Base-by-base conservation (phyloP, 2,329 filamentous ascomycete genomes). In the Scytalidium lignicola region DNA sequence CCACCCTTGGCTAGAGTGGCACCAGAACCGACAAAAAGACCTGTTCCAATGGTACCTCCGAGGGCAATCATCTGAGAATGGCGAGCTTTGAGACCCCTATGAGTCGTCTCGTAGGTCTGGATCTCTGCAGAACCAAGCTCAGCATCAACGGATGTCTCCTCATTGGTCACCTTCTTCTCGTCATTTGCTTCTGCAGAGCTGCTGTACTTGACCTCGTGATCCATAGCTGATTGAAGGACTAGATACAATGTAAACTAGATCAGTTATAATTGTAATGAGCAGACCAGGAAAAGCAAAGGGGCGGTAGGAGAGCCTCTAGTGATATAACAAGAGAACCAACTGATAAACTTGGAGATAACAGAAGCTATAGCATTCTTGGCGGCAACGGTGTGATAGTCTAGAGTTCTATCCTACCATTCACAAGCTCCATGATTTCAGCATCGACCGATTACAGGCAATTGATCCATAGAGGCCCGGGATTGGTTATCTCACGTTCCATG, bases 11-110 rank as follows among this genome's bases (percentile, higher is more conserved):
- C 59, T 7, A 76, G 66, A 17, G 70, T 70, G 44, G 62, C 58
- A 49, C 74, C 74, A 43, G 70, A 71, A 50, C 72, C 71, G 42
- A 76, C 69, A 58, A 76, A 63, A 12, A 63, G 55, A 59, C 58
- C 69, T 55, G 71, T 70, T 53, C 71, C 73, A 47, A 75, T 76
- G 18, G 71, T 72, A 43, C 73, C 73, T 26, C 58, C 61, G 21
- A 63, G 49, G 8, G 60, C 61, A 49, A 63, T 62, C 58, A 63
- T 59, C 47, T 63, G 61, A 6, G 57, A 55, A 58, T 63, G 61
- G 23, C 61, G 52, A 43, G 60, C 51, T 44, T 62, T 62, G n/a
- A 63, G 55, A 47, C 61, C 61, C 41, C 61, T 52, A 46, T 61
- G 59, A 15, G 58, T 61, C 15, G 50, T 57, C 41, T 55, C 51